Conservation (phyloP, 2,329 filamentous ascomycete genomes). For the Chaetomium globosum region DNA sequence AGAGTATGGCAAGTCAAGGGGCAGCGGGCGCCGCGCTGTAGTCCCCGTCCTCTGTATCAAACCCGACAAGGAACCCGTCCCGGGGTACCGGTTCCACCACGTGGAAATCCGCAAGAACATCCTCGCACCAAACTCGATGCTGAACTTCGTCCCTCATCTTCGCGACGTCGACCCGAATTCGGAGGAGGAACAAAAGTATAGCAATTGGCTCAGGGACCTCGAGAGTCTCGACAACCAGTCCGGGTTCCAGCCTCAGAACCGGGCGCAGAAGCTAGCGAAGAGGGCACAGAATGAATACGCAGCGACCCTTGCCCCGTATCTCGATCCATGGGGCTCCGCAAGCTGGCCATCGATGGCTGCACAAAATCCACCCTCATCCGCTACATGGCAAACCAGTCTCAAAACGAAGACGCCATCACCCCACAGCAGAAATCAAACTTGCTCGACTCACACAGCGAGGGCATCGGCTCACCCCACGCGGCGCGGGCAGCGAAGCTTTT, state of each 20-base stretch:
- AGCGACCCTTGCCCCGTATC: conserved; percentile 55
- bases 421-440: conserved; percentile 59
- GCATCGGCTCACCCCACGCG: conserved; percentile 48
- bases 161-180: conserved; percentile 58
- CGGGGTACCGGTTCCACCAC: conserved; percentile 62
- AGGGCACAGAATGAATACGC: conserved; percentile 57
- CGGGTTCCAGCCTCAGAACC: conserved; percentile 58
- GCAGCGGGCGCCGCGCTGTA: conserved; percentile 20
- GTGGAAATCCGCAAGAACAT: conserved; percentile 63
- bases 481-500: conserved; percentile 53
- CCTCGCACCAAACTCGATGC: conserved; percentile 61
- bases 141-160: conserved; percentile 63
- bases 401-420: conserved; percentile 53
- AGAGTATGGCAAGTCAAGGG: conserved; percentile 33
- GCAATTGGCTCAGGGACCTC: conserved; percentile 59
- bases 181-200: conserved; percentile 56
- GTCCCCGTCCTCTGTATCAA: conserved; percentile 50
- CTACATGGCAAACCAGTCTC: conserved; percentile 53
- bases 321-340: conserved; percentile 59
- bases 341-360: conserved; percentile 54
- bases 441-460: conserved; percentile 52
- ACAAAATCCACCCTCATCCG: conserved; percentile 57
- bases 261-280: conserved; percentile 54
- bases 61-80: conserved; percentile 56
- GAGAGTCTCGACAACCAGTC: conserved; percentile 61